Conservation (phyloP, 208 protist species). For the Crithidia acanthocephali region DNA sequence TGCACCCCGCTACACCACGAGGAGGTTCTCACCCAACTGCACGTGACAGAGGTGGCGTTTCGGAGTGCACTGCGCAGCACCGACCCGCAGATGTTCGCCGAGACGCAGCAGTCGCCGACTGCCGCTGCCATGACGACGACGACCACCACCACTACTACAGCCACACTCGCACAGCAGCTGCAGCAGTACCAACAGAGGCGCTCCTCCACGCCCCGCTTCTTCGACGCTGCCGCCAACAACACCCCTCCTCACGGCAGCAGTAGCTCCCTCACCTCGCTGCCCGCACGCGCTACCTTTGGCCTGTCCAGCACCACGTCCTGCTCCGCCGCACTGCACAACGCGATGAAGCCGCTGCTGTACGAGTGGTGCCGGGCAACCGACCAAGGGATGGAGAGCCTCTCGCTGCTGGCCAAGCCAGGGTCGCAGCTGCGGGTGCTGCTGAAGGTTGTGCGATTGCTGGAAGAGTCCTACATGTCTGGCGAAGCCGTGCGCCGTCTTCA, state of each 20-base stretch:
- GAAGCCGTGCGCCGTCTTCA: slow-evolving; percentile 18
- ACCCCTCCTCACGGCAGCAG: background rate
- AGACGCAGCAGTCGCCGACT: background rate
- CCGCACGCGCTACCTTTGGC: background rate
- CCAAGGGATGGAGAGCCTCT: slow-evolving; percentile 1
- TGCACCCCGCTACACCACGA: slow-evolving; percentile 25
- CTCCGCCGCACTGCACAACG: slow-evolving; percentile 19
- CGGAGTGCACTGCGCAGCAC: slow-evolving; percentile 26
- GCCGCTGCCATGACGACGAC: no score
- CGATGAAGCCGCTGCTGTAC: slow-evolving; percentile 30
- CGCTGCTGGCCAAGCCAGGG: background rate
- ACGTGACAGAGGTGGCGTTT: slow-evolving; percentile 27
- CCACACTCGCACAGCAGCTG: no score
- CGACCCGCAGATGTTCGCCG: slow-evolving; percentile 27
- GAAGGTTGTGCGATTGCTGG: slow-evolving; percentile 25
- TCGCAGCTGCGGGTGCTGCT: slow-evolving; percentile 15
- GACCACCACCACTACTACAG: no score
- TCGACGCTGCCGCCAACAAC: no score
- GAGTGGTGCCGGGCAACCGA: slow-evolving; percentile 29
- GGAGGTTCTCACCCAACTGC: slow-evolving; percentile 21
- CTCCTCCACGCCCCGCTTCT: background rate
- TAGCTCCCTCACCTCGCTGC: background rate
- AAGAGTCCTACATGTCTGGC: slow-evolving; percentile 26
- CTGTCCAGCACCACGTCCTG: slow-evolving; percentile 4
- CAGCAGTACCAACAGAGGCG: slow-evolving; percentile 4